Conservation (phyloP, 2,329 filamentous ascomycete species). For the Xylogone sp. region DNA sequence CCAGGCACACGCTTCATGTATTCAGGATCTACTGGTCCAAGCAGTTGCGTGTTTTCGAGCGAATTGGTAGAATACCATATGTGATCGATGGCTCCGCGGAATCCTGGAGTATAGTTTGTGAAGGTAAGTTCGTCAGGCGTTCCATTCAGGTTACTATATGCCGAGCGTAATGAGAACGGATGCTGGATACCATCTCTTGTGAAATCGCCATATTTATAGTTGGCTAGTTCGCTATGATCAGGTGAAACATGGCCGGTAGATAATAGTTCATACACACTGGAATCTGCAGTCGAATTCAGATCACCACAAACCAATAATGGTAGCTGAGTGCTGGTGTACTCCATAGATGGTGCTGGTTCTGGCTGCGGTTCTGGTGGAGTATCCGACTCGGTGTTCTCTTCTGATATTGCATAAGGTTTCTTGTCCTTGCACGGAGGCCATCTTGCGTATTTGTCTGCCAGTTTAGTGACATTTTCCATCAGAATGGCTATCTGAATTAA, state of each 20-base stretch:
- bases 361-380: constrained; percentile 50
- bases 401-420: constrained; percentile 30
- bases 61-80: constrained; percentile 91
- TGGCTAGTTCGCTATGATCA: constrained; percentile 75
- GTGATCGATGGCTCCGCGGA: constrained; percentile 90
- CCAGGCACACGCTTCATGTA: constrained; percentile 69
- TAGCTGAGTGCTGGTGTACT: constrained; percentile 84
- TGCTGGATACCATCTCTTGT: constrained; percentile 90
- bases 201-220: constrained; percentile 87
- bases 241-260: constrained; percentile 74
- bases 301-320: constrained; percentile 91
- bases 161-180: constrained; percentile 88
- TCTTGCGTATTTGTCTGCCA: constrained; percentile 80
- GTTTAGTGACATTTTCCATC: constrained; percentile 85
- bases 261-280: constrained; percentile 88
- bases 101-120: constrained; percentile 96
- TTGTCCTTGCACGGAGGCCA: constrained; percentile 82
- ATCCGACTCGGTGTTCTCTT: constrained; percentile 40
- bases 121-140: constrained; percentile 82
- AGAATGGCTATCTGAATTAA: constrained; percentile 92
- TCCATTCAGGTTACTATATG: constrained; percentile 79
- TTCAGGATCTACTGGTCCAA: constrained; percentile 67
- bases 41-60: constrained; percentile 61
- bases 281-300: constrained; percentile 87
- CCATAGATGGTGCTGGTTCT: constrained; percentile 75